Evolutionary conservation across 345 rosid genomes (phyloP).

Genomic region (Clarkia xantiana): DNA sequence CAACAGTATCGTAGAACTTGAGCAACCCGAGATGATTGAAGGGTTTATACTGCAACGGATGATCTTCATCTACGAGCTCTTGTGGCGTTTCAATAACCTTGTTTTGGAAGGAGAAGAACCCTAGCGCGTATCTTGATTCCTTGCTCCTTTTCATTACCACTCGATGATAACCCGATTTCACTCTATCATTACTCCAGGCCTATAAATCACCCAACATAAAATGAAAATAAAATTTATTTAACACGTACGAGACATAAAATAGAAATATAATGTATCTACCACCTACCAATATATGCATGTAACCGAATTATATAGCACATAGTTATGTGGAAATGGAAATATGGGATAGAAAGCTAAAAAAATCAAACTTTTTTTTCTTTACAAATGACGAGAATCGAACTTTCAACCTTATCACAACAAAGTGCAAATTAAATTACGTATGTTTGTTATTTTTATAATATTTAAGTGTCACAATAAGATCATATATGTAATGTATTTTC

Average conservation of each 20-base stretch:
- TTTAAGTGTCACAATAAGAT: neutral
- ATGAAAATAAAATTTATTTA: no score
- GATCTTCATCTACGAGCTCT: conserved; percentile 46
- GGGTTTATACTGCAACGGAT: conserved; percentile 45
- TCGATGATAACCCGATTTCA: conserved; percentile 38
- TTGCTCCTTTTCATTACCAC: conserved; percentile 29
- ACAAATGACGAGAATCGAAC: no score
- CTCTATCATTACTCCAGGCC: conserved; percentile 82
- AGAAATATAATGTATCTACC: no score
- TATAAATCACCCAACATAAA: conserved; percentile 2
- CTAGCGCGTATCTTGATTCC: conserved; percentile 42
- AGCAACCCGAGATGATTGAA: conserved; percentile 41
- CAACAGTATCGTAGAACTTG: conserved; percentile 19
- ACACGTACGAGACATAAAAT: no score
- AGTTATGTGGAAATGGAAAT: no score
- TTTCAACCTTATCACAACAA: no score
- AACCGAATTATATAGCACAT: no score
- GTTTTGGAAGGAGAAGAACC: conserved; percentile 36
- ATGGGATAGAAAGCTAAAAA: no score
- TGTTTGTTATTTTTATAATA: neutral
- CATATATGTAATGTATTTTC: neutral
- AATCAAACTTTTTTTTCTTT: no score
- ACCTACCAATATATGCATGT: no score
- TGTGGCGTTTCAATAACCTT: conserved; percentile 27
- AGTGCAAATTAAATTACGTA: no score